Conservation (phyloP, 129 eudicot genomes). For the Escallonia rubra region DNA sequence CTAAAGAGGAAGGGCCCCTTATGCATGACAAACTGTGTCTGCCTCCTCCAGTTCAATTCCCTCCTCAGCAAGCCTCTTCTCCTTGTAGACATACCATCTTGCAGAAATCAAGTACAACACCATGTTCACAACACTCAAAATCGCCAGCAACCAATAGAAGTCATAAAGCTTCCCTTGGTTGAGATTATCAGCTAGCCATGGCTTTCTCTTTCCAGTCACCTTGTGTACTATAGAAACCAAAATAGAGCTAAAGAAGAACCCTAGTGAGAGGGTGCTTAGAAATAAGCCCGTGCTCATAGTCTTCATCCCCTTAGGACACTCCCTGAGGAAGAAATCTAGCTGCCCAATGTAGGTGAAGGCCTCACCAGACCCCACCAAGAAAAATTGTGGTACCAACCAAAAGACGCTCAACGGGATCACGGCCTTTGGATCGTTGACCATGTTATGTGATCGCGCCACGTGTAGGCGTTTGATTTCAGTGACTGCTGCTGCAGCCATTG, state of each 20-base stretch:
- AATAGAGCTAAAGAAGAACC: conserved; percentile 74
- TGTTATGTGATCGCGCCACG: conserved; percentile 33
- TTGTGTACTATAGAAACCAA: conserved; percentile 66
- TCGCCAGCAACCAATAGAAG: conserved; percentile 71
- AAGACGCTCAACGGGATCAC: conserved; percentile 58
- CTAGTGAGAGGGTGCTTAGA: conserved; percentile 64
- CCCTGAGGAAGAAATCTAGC: conserved; percentile 75
- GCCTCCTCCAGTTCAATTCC: conserved; percentile 56
- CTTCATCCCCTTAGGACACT: conserved; percentile 91
- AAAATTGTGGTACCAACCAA: conserved; percentile 75
- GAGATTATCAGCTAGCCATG: conserved; percentile 76
- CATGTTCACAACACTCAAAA: conserved; percentile 51
- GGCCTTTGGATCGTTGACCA: conserved; percentile 26
- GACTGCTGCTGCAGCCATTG: conserved; percentile 67
- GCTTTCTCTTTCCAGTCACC: conserved; percentile 41
- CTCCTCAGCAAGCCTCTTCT: conserved; percentile 59
- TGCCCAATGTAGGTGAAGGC: conserved; percentile 89
- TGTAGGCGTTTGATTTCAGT: conserved; percentile 52
- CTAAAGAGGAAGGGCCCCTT: conserved; percentile 5
- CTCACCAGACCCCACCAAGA: conserved; percentile 80
- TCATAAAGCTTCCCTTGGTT: conserved; percentile 71
- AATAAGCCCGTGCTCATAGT: conserved; percentile 81
- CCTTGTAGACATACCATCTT: conserved; percentile 73
- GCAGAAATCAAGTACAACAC: conserved; percentile 43
- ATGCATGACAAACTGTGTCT: conserved; percentile 20